Base-by-base conservation (phyloP, 2,329 filamentous ascomycete species). In the Neofusicoccum parvum region DNA sequence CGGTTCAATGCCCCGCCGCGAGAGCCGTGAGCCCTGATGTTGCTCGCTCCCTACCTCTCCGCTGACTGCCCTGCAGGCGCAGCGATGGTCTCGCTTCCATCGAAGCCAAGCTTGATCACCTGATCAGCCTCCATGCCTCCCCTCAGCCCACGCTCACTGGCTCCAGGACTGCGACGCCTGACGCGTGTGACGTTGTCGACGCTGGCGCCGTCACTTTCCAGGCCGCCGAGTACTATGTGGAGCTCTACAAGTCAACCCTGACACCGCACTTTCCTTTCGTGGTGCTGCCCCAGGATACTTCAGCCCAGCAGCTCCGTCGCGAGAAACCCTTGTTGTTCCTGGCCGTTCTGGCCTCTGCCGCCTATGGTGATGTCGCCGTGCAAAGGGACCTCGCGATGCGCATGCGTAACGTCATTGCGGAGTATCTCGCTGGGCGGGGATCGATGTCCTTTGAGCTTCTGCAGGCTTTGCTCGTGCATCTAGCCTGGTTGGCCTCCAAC, bases 361-460 rank as follows among this genome's bases (percentile, higher is more conserved):
- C 70, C n/a, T 70, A 71, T 46, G 68, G 70, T 27, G 69, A 72
- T 3, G 67, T 70, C 10, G 15, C 49, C 4, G 67, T 70, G n/a
- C 74, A 77, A 60, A 65, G 66, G n/a, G 65, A 69, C 1, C 69
- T 77, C 3, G 71, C 71, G 5, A 74, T 72, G 37, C 70, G 71
- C 32, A 49, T 76, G 34, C 70, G 72, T 50, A 67, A 70, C 3
- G 69, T 72, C 43, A 70, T 79, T 56, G 70, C 72, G 23, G 68
- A 71, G 11, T 71, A 72, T 10, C 72, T 78, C 51, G 69, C 80
- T 11, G 58, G 74, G 14, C 68, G 69, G 5, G 73, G 73, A 2
- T 70, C 76, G 9, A 72, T 76, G 27, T 76, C 70, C 36, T 72
- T 81, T n/a, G 79, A 79, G 43, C 69, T 79, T 12, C 70, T 80